Evolutionary conservation across 2,329 filamentous ascomycete genomes (phyloP), one percentile per base, ranked within the genome.

Genomic region (Curvularia lunata): DNA sequence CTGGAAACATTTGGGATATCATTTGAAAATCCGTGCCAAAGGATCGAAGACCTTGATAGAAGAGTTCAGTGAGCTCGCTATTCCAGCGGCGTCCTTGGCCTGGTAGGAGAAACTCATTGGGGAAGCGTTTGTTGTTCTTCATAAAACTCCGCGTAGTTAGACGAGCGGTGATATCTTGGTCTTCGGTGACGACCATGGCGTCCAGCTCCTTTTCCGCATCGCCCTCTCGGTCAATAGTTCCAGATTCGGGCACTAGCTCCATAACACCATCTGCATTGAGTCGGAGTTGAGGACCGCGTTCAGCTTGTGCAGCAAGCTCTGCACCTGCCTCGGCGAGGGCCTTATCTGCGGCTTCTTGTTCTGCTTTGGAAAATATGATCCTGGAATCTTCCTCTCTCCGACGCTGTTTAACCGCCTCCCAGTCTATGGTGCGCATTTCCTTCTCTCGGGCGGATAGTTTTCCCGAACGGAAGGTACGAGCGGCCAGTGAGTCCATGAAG

Each of bases 1-100:
- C 84, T 1, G 87, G 85, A 69, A 96, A 93, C 83, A 92, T 87
- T 66, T 86, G 85, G 58, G 85, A 84, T 66, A 96, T 92, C 77
- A 91, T 91, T 73, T 88, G 84, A 71, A 95, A 96, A 72, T 94
- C 91, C 1, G 90, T 94, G 54, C 91, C 91, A 70, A 92, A 93
- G 83, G 89, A 90, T 56, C 82, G 79, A 1, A 96, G 81, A 1
- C 86, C 88, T 27, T 88, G 84, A 79, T 92, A 95, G 78, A 95
- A 95, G 43, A 85, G 81, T 54, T 90, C 88, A 3, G 89, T 94
- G 58, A 88, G 85, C 12, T 85, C 84, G n/a, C 85, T 82, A 48
- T 83, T 86, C 91, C 91, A 96, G 4, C 69, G 67, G 40, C 68
- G 70, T 27, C 87, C 85, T 53, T 74, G 73, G 3, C 76, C 76